Evolutionary conservation across 305 asterid species (phyloP).

Genomic region (Rubia balearica): DNA sequence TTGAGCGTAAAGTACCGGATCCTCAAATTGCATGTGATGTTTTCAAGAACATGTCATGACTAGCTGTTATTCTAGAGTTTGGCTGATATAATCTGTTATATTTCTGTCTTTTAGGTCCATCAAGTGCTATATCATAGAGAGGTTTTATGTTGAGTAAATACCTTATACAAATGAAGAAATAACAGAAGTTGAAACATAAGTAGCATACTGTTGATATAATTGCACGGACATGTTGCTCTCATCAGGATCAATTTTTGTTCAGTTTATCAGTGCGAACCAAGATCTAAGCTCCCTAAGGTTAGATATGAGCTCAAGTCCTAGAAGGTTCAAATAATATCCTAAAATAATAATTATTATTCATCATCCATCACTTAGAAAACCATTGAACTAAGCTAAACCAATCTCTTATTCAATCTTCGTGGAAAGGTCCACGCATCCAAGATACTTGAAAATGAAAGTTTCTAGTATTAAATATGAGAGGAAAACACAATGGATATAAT

Average conservation of each 20-base stretch:
- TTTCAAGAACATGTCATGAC: not conserved
- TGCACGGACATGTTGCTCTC: not conserved
- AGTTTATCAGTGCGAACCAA: too few relatives aligned
- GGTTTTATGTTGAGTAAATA: slow-evolving; percentile 13
- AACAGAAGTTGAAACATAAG: slow-evolving; percentile 4
- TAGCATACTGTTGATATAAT: not conserved
- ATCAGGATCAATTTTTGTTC: not conserved
- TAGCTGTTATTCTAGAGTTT: not conserved
- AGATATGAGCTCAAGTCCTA: too few relatives aligned
- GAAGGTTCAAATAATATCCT: too few relatives aligned
- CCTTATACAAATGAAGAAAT: slow-evolving; percentile 7
- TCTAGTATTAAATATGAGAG: too few relatives aligned
- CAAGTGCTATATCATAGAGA: slow-evolving; percentile 9
- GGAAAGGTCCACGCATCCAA: too few relatives aligned
- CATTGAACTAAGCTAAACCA: too few relatives aligned
- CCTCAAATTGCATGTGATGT: not conserved
- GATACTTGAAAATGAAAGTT: too few relatives aligned
- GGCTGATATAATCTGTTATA: not conserved
- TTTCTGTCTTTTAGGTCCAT: slow-evolving; percentile 4
- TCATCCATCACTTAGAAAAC: too few relatives aligned
- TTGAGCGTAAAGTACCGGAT: not conserved
- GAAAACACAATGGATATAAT: too few relatives aligned
- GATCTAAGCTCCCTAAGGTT: too few relatives aligned
- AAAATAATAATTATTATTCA: too few relatives aligned
- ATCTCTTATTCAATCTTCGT: too few relatives aligned